Conservation (phyloP, 2,329 filamentous ascomycete species). For the Fonsecaea nubica region DNA sequence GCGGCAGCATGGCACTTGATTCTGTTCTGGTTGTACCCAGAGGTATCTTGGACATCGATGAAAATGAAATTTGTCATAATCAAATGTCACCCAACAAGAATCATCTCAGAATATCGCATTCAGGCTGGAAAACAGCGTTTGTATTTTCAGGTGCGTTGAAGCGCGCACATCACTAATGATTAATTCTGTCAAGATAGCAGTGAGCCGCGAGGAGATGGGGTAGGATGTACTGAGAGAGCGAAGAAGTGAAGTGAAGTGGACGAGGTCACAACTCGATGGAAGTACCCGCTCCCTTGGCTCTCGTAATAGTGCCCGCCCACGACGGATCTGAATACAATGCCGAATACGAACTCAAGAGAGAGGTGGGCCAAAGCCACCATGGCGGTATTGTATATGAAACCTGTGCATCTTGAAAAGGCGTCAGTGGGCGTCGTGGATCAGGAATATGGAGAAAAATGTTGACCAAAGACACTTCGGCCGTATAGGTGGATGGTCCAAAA, state of each 20-base stretch:
- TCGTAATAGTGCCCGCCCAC: slow-evolving; percentile 2
- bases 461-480: too few relatives aligned
- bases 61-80: slow-evolving; percentile 28
- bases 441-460: too few relatives aligned
- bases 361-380: too few relatives aligned
- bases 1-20: slow-evolving; percentile 22
- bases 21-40: slow-evolving; percentile 12
- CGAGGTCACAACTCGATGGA: neutral
- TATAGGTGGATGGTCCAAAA: too few relatives aligned
- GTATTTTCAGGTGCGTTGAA: neutral
- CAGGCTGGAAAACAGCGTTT: neutral
- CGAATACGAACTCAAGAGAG: neutral
- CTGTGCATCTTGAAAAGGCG: too few relatives aligned
- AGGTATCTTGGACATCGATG: slow-evolving; percentile 26
- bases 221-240: neutral
- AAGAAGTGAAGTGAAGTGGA: neutral
- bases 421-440: too few relatives aligned
- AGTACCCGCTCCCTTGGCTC: slow-evolving; percentile 2
- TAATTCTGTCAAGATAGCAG: neutral
- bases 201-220: neutral
- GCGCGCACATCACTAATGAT: neutral
- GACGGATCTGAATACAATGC: neutral
- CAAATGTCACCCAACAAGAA: too few relatives aligned
- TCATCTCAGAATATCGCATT: neutral
- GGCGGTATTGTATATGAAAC: too few relatives aligned